Evolutionary conservation across 352 stramenopile species (phyloP), one percentile per base, ranked within the genome.

Genomic region (Phytophthora kernoviae): DNA sequence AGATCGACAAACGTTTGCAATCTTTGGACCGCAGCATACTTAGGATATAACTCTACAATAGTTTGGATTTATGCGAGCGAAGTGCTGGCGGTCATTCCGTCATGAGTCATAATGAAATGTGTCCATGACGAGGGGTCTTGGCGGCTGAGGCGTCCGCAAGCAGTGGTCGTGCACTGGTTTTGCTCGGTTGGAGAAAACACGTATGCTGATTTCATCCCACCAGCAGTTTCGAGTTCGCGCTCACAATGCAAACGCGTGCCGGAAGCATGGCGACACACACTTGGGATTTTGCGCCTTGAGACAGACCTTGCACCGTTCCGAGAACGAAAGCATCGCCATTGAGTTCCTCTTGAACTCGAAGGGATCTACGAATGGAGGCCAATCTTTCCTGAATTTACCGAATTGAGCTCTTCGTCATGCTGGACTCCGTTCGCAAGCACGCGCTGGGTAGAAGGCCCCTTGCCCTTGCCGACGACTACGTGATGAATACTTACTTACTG

Each of bases 361-460:
- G n/a, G n/a, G n/a, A n/a, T n/a, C n/a, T n/a, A n/a, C n/a, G 17
- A 42, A 42, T 20, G 14, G 17, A 45, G 8, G 36, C 36, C 36
- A 9, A 42, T n/a, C 36, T 42, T 42, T 20, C 11, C 18, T 26
- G n/a, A 44, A 30, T 30, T 30, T 30, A 30, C 10, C 33, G 33
- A 12, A 39, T 17, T n/a, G 33, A 39, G 33, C 22, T 53, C 42
- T 37, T 40, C 9, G 14, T 22, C 15, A 73, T 77, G 65, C 46
- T 64, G 26, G 60, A 71, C 21, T 62, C 47, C n/a, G 10, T 69
- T 26, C 64, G 55, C 52, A 81, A 75, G 49, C 75, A 83, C 49
- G 73, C 64, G 54, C 49, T 81, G 17, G 68, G 74, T 83, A 30
- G 14, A 26, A 20, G 22, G 30, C 15, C n/a, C 11, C 7, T 46